phyloP scores from a whole-genome alignment of 1,284 basidiomycete species.

The Marasmius tenuissimus region DNA sequence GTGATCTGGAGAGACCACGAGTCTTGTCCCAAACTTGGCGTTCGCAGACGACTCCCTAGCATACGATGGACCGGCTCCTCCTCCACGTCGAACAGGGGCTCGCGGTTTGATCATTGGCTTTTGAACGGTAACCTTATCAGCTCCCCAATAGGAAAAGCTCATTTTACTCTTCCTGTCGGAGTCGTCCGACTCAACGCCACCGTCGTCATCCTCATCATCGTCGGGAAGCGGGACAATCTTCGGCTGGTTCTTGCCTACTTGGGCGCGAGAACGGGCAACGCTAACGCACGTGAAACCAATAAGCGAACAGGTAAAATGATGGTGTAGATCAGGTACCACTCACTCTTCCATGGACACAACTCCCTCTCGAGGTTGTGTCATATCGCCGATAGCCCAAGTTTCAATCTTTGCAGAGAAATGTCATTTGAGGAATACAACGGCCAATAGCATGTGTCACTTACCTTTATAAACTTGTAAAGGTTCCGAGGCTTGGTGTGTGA shows the following conservation, averaged over 20 bases:
- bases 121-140: conserved; percentile 82
- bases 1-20: conserved; percentile 54
- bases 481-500: conserved; percentile 82
- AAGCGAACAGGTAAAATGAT: conserved; percentile 9
- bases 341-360: conserved; percentile 86
- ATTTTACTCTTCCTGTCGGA: conserved; percentile 87
- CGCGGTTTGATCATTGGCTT: conserved; percentile 62
- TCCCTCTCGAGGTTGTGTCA: conserved; percentile 68
- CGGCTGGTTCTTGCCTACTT: conserved; percentile 60
- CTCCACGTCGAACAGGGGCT: conserved; percentile 44
- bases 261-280: conserved; percentile 66
- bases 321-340: conserved; percentile 31
- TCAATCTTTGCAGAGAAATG: conserved; percentile 61
- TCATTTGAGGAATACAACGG: background rate
- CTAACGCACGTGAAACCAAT: conserved; percentile 33
- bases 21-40: conserved; percentile 79
- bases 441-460: conserved; percentile 26
- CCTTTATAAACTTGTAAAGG: conserved; percentile 86
- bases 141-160: conserved; percentile 90
- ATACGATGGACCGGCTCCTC: conserved; percentile 52
- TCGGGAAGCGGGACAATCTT: conserved; percentile 70
- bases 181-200: conserved; percentile 69
- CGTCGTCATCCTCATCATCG: conserved; percentile 60
- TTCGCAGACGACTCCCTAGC: conserved; percentile 80
- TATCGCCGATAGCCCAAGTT: conserved; percentile 83